Base-by-base conservation (phyloP, 164 flowering plant species). In the Nymphaea colorata region DNA sequence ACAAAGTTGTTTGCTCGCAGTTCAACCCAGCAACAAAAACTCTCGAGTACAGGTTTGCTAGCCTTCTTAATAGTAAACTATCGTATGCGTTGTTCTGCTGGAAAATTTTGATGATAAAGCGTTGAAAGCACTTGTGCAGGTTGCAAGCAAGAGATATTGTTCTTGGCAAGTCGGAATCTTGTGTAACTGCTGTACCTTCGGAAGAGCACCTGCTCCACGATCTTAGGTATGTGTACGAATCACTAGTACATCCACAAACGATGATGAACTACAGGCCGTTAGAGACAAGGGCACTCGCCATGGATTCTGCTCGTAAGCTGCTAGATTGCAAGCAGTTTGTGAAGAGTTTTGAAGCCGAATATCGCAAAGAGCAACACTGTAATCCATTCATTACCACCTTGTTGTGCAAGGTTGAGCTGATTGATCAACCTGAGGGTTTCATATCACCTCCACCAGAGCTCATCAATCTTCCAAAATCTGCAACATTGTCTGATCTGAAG, bases 281-380 rank as follows among this genome's bases (percentile, higher is more conserved):
- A 11, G 42, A 68, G 4, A 75, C 70, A 4, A 68, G 82, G 17
- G 74, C 77, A 42, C 63, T 67, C 65, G 79, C 76, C 5, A 17
- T 72, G 3, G 60, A 66, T 41, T 82, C 93, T 5, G 93, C 92
- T 1, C 51, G 60, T 7, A 85, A 74, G 67, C 79, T 90, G 15
- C 82, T 87, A 0, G 91, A 90, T 70, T 88, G 97, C 84, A 88
- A 90, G 80, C 95, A 89, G 69, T 91, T 89, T 76, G 76, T 88
- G 45, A 91, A 87, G 71, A 81, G 84, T 68, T 89, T 85, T 65
- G 66, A 73, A 57, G 75, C 81, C 2, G 12, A 47, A 12, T 12
- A 47, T 47, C 55, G 55, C 12, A 7, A 2, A 5, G 44, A 66
- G 0, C 44, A 70, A 2, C 11, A 42, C 0, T 4, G 51, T 3